Evolutionary conservation across 805 yeast genomes (phyloP).

Genomic region (Clavispora phyllophila): DNA sequence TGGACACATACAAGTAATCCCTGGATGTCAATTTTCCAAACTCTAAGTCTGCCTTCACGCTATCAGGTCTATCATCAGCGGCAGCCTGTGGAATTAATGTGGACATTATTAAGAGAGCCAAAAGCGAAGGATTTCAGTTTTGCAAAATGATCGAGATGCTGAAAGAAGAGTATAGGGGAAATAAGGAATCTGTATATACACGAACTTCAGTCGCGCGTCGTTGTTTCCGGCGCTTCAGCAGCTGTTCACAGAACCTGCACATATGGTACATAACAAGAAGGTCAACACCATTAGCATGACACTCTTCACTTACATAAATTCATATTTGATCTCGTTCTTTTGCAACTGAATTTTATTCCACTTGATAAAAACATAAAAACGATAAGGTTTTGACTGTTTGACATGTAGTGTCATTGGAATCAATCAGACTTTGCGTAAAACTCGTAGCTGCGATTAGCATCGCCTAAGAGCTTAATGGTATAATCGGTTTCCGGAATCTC

Average conservation of each 20-base stretch:
- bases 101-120: conserved; percentile 7
- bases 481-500: conserved; percentile 73
- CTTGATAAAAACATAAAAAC: no score
- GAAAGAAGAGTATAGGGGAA: neutral
- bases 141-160: neutral
- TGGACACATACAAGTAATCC: conserved; percentile 60
- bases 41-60: conserved; percentile 50
- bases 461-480: conserved; percentile 29
- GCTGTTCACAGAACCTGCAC: no score
- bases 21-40: conserved; percentile 65
- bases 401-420: neutral
- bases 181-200: neutral
- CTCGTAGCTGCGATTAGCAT: conserved; percentile 7
- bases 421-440: neutral
- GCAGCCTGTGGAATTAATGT: conserved; percentile 37
- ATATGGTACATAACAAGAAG: neutral
- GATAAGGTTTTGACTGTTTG: no score
- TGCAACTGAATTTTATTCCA: no score
- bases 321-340: no score
- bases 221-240: neutral
- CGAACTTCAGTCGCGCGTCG: neutral
- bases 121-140: neutral
- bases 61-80: conserved; percentile 27
- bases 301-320: no score
- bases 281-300: no score